These are phyloP conservation scores for Whalleya microplaca DNA, from an alignment of 2,329 filamentous ascomycete genomes.

Conservation along the genomic window DNA sequence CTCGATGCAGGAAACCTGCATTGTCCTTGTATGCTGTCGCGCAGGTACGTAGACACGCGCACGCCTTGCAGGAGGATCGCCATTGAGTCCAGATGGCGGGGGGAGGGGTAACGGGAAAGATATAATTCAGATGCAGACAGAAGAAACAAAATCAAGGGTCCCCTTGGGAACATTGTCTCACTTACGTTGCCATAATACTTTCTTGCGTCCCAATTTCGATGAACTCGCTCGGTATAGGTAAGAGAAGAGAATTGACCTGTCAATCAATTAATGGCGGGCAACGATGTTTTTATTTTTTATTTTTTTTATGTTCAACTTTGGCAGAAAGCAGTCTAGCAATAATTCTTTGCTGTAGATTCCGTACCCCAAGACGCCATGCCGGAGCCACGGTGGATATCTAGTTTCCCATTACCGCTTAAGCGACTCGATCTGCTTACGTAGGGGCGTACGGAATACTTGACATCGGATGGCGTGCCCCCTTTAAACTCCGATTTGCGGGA, in stretches of 20 bases:
- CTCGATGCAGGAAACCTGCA: not conserved
- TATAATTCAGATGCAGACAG: not conserved
- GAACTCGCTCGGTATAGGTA: not conserved
- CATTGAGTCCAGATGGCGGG: constrained; percentile 2
- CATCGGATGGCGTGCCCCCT: constrained; percentile 27
- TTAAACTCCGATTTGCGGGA: constrained; percentile 24
- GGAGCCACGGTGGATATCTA: not conserved
- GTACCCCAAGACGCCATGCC: too few species aligned
- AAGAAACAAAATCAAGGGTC: not conserved
- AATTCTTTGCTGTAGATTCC: not conserved
- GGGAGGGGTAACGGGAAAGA: constrained; percentile 36
- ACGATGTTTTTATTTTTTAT: too few species aligned
- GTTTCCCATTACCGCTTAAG: constrained; percentile 11
- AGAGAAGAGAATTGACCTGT: not conserved
- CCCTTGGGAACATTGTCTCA: constrained; percentile 2
- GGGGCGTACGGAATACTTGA: constrained; percentile 9
- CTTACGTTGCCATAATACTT: constrained; percentile 38
- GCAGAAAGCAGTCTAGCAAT: too few species aligned
- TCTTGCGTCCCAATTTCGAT: not conserved
- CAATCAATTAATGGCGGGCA: not conserved
- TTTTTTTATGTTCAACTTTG: not conserved
- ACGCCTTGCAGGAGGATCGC: not conserved
- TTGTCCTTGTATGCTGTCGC: not conserved
- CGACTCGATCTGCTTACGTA: not conserved
- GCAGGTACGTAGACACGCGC: not conserved